Base-by-base conservation (phyloP, 768 basidiomycete species). In the Serendipita sp. region DNA sequence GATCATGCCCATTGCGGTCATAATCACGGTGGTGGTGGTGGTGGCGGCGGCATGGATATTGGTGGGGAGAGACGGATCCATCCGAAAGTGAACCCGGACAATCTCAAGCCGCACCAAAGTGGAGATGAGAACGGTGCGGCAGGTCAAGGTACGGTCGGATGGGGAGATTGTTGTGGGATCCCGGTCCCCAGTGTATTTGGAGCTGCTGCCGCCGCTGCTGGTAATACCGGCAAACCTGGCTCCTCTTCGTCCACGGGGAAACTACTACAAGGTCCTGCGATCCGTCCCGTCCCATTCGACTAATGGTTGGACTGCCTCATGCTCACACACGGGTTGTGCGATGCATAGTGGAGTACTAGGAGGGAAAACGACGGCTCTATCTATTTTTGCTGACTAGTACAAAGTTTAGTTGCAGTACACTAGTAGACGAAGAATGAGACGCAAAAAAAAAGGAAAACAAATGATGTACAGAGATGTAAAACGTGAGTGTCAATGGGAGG, bases 101-200 rank as follows among this genome's bases (percentile, higher is more conserved):
- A 41, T 41, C 38, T 41, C 38, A 41, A 41, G 5, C 38, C 38
- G 38, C 1, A 41, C 13, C 38, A 1, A 4, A 2, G 38, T 41
- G 38, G 13, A 5, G 38, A 16, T 32, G 48, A 51, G 5, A 18
- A 8, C 5, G 48, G 48, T 5, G 48, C 18, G 18, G 48, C 48
- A 7, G 48, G 48, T 10, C 56, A 60, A 60, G 56, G 23, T 16
- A n/a, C 15, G 35, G 56, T 60, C 3, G 85, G 87, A 2, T 91
- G 90, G 88, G 91, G 88, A 0, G 90, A 95, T 68, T 92, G 92
- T 71, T 94, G 92, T 73, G 91, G 91, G 0, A 95, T 94, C 66
- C 85, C 84, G 0, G 83, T 95, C 3, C 92, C 92, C 2, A 85
- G 84, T 45, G 85, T 74, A 2, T 92, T 94, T 70, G 91, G 81